A percentile compares a stretch with the other conserved stretches of the same genome.
Conservation (phyloP, 805 yeast species). For the Kockiozyma suomiensis region DNA sequence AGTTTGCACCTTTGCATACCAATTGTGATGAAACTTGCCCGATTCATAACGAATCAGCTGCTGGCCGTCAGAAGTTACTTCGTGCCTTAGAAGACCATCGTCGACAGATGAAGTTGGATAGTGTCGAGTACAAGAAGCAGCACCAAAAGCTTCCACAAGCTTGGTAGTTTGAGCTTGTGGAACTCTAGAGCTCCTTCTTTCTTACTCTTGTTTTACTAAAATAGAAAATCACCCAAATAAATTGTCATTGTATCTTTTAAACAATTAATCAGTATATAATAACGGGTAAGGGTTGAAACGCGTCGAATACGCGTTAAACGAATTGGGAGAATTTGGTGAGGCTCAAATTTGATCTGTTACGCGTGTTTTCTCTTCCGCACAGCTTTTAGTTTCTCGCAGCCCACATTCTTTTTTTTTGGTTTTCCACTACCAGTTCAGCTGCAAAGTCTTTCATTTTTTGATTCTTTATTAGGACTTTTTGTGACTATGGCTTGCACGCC, state of each 20-base stretch:
- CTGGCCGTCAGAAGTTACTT: constrained; percentile 14
- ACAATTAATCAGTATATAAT: too few relatives aligned
- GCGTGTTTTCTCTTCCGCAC: neutral
- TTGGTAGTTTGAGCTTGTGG: too few relatives aligned
- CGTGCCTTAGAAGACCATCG: constrained; percentile 21
- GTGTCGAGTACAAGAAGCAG: constrained; percentile 17
- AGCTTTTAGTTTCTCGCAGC: neutral
- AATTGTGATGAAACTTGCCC: constrained; percentile 23
- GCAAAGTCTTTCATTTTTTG: neutral
- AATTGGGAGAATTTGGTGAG: neutral
- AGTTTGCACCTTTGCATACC: constrained; percentile 17
- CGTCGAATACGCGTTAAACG: neutral
- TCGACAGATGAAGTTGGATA: constrained; percentile 20
- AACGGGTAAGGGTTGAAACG: constrained; percentile 10
- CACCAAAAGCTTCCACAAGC: too few relatives aligned
- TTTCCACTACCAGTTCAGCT: neutral
- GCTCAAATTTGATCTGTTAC: neutral
- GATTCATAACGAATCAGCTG: constrained; percentile 20
- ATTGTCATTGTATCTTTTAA: too few relatives aligned
- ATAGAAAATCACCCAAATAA: too few relatives aligned
- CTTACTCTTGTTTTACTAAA: too few relatives aligned
- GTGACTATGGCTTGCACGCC: neutral
- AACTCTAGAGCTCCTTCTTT: too few relatives aligned
- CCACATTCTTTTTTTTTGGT: neutral
- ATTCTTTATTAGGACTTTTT: neutral